Percentiles rank a stretch among this genome's conserved stretches.
These are phyloP conservation scores for Straminergon stramineum DNA, from an alignment of 225 moss, liverwort and hornwort genomes.

Conservation along the genomic window DNA sequence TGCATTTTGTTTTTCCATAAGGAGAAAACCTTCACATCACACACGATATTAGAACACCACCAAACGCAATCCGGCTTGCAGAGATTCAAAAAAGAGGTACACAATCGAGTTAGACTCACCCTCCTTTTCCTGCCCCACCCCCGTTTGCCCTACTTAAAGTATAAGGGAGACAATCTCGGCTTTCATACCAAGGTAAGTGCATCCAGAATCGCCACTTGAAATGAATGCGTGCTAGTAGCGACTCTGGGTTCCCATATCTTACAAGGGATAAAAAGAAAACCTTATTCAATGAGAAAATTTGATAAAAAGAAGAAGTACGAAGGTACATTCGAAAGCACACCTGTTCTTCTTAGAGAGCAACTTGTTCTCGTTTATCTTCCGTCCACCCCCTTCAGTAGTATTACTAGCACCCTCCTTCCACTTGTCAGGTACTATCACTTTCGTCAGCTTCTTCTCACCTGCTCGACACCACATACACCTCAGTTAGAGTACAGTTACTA, in stretches of 20 bases:
- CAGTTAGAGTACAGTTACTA: background rate
- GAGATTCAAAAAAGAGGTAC: background rate
- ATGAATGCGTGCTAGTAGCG: background rate
- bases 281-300: background rate
- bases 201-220: background rate
- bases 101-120: too few relatives aligned
- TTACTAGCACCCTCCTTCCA: constrained; percentile 99
- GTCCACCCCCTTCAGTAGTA: constrained; percentile 89
- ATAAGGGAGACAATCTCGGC: background rate
- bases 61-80: background rate
- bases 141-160: background rate
- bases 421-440: constrained; percentile 96
- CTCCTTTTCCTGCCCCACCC: background rate
- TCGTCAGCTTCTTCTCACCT: constrained; percentile 98
- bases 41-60: background rate
- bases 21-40: constrained; percentile 59
- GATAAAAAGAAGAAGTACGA: background rate
- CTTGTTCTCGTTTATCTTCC: constrained; percentile 95
- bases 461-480: constrained; percentile 8
- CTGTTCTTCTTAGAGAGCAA: constrained; percentile 88
- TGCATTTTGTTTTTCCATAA: constrained; percentile 75
- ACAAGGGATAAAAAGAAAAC: background rate
- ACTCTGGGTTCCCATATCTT: background rate
- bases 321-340: constrained; percentile 1
- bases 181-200: background rate